Base-by-base conservation (phyloP, 139 green algal species). In the Gonium pectorale region DNA sequence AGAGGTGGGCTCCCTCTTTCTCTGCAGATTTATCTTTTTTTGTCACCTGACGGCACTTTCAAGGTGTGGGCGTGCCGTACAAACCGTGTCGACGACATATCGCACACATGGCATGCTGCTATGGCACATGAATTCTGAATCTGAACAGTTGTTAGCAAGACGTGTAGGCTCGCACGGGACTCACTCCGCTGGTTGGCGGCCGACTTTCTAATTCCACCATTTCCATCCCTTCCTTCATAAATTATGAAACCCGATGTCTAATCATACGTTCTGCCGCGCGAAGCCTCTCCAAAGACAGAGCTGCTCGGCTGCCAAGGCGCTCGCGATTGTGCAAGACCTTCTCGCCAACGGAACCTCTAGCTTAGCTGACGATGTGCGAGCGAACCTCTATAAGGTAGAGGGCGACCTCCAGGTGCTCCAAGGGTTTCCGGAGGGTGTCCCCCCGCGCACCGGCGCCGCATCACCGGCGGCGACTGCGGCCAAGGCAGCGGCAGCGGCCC, bases 191-290 rank as follows among this genome's bases (percentile, higher is more conserved):
- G n/a, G n/a, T n/a, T n/a, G n/a, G n/a, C n/a, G n/a, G n/a, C n/a
- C n/a, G n/a, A n/a, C n/a, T n/a, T n/a, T n/a, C n/a, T n/a, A n/a
- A n/a, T n/a, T n/a, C n/a, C n/a, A n/a, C n/a, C n/a, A n/a, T n/a
- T n/a, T n/a, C n/a, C n/a, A n/a, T n/a, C n/a, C n/a, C n/a, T n/a
- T n/a, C n/a, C n/a, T n/a, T n/a, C n/a, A 66, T 44, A 43, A 33
- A 41, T 43, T 27, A 44, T 44, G 21, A 5, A 31, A 35, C 41
- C 38, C 6, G 0, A 80, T 80, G 72, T 27, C 52, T 31, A 63
- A 17, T 8, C 52, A 81, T 41, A 81, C 74, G 22, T 81, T 70
- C 37, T 81, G 74, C 43, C 56, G 74, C 5, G 56, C 74, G 3
- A 69, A 43, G 21, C 26, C 41, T 29, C 8, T 70, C 1, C 31